Base-by-base conservation (phyloP, 129 eudicot genomes). In the Flaveria linearis region DNA sequence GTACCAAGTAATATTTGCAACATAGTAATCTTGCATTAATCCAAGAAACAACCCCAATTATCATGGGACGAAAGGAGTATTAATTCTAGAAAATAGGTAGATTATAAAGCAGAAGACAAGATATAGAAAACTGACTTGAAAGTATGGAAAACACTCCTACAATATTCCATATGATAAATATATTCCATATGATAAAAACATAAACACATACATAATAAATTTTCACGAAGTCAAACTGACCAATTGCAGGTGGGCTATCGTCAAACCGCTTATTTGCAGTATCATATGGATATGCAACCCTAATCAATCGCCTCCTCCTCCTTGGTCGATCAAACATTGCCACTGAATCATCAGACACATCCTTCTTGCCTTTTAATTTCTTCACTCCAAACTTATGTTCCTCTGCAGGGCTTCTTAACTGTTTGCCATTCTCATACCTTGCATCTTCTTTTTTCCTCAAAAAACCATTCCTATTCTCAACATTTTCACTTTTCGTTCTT, bases 201-300 rank as follows among this genome's bases (percentile, higher is more conserved):
- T 7, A 17, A 80, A 14, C 76, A 55, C 51, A 49, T 77, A 50
- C 69, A 55, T 18, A 26, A 75, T 16, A 30, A 26, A 56, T 73
- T 18, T 18, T 46, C 46, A n/a, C 20, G 43, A 51, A 72, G 47
- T 30, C 42, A 77, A 60, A 89, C 97, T 82, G 69, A 92, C 98
- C 96, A 60, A 68, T 75, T 60, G 76, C 26, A 66, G 86, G 80
- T 17, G 33, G 64, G 56, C 57, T 69, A 80, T 92, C 94, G 77
- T 88, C 96, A 72, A 90, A 62, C 68, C 96, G 88, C 89, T 92
- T 92, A 73, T 86, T 90, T 56, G 96, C 84, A 43, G 80, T 30
- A 77, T 92, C 98, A 73, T 86, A 53, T 43, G 82, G 96, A 65
- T 80, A 80, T 78, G 84, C 96, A 68, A 92, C 58, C 65, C 90